Evolutionary conservation across 495 filamentous ascomycete species (phyloP).

Genomic region (Hyaloscypha variabilis): DNA sequence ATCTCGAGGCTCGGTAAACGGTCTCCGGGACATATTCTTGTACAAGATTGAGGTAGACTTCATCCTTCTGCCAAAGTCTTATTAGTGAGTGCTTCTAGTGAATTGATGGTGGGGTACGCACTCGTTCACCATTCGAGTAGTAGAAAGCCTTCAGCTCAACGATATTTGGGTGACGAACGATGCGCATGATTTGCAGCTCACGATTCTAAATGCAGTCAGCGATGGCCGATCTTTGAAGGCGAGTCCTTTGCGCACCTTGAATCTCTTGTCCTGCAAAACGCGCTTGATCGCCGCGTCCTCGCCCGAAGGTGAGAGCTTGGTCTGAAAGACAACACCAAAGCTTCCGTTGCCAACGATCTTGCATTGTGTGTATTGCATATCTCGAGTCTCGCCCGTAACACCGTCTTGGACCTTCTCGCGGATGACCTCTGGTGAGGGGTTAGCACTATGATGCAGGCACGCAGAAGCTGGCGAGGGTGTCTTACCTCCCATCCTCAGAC

Average conservation of each 20-base stretch:
- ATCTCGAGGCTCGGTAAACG: constrained; percentile 96
- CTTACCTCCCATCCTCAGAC: constrained; percentile 84
- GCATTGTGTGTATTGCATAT: constrained; percentile 98
- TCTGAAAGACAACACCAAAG: constrained; percentile 98
- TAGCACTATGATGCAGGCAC: constrained; percentile 16
- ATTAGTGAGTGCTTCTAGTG: constrained; percentile 10
- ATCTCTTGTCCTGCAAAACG: constrained; percentile 97
- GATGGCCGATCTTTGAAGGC: constrained; percentile 13
- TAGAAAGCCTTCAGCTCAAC: constrained; percentile 99
- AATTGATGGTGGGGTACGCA: constrained; percentile 49
- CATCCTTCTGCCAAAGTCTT: constrained; percentile 76
- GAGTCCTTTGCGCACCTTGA: constrained; percentile 70
- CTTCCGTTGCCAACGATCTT: constrained; percentile 99
- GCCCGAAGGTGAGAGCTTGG: constrained; percentile 93
- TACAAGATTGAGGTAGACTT: constrained; percentile 98
- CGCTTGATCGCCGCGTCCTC: constrained; percentile 99
- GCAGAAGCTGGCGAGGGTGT: constrained; percentile 15
- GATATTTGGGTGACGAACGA: constrained; percentile 97
- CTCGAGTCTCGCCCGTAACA: constrained; percentile 90
- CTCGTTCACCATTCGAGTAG: constrained; percentile 97
- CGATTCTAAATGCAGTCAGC: constrained; percentile 73
- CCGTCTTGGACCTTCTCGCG: constrained; percentile 99
- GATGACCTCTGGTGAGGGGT: constrained; percentile 75
- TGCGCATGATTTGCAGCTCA: constrained; percentile 99
- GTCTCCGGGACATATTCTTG: constrained; percentile 98